Evolutionary conservation across 2,329 filamentous ascomycete species (phyloP).

Genomic region (Aspergillus sp.): DNA sequence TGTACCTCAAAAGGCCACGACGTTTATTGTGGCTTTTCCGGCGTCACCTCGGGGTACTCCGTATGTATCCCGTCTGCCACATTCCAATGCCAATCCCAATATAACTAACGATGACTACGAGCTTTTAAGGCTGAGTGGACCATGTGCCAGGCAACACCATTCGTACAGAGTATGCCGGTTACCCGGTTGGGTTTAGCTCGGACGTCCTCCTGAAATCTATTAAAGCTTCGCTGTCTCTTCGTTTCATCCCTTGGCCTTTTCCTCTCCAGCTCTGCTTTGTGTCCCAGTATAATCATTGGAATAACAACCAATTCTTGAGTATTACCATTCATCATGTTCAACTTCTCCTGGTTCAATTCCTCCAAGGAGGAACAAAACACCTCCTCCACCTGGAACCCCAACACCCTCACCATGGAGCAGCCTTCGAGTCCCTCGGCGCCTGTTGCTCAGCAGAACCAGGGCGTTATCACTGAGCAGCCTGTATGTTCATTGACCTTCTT

Average conservation of each 20-base stretch:
- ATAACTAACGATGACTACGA: neutral
- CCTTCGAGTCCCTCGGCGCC: slow-evolving; percentile 23
- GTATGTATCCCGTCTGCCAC: no score
- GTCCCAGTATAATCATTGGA: no score
- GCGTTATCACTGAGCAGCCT: slow-evolving; percentile 21
- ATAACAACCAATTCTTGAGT: neutral
- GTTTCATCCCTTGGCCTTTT: neutral
- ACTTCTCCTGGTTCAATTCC: slow-evolving; percentile 28
- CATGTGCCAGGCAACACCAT: neutral
- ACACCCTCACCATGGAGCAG: slow-evolving; percentile 26
- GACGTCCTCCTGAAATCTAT: neutral
- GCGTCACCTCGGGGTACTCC: no score
- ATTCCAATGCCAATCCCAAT: neutral
- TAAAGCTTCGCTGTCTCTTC: neutral
- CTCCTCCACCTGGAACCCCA: slow-evolving; percentile 19
- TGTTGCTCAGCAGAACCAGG: slow-evolving; percentile 16
- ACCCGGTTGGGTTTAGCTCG: neutral
- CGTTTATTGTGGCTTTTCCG: no score
- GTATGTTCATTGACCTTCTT: slow-evolving; percentile 11
- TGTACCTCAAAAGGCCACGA: no score
- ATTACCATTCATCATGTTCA: slow-evolving; percentile 14
- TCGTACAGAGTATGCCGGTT: neutral
- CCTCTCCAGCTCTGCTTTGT: neutral
- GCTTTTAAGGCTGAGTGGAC: neutral
- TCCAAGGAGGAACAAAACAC: slow-evolving; percentile 15